Evolutionary conservation across 768 basidiomycete genomes (phyloP).

Genomic region (Coprinellus micaceus): DNA sequence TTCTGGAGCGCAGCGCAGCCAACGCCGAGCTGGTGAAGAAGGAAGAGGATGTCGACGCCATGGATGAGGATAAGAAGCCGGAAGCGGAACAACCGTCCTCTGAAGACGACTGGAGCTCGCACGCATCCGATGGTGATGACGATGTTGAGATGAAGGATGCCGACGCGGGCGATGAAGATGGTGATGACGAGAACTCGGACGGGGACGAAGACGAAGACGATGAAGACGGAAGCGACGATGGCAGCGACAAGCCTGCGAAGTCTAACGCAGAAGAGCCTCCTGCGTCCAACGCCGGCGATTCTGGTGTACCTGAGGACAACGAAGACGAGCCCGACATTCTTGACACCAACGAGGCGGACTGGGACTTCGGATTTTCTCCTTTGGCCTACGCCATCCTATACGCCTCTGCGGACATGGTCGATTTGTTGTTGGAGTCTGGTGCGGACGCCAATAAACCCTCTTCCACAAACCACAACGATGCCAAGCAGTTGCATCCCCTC

Average conservation of each 20-base stretch:
- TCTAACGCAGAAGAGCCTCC: slow-evolving; percentile 12
- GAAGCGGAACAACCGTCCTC: slow-evolving; percentile 36
- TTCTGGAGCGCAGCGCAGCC: slow-evolving; percentile 46
- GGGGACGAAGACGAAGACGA: slow-evolving; percentile 20
- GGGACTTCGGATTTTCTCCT: slow-evolving; percentile 56
- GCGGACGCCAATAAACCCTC: slow-evolving; percentile 40
- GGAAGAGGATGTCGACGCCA: slow-evolving; percentile 19
- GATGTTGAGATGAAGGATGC: slow-evolving; percentile 31
- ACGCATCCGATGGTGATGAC: slow-evolving; percentile 34
- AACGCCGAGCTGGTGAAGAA: slow-evolving; percentile 30
- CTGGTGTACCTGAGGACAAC: slow-evolving; percentile 42
- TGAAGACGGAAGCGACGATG: slow-evolving; percentile 16
- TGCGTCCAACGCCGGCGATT: slow-evolving; percentile 23
- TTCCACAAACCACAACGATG: slow-evolving; percentile 19
- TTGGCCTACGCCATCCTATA: slow-evolving; percentile 49
- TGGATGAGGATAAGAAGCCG: slow-evolving; percentile 22
- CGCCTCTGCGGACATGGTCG: slow-evolving; percentile 41
- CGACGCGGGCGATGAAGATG: slow-evolving; percentile 23
- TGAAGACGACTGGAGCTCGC: slow-evolving; percentile 51
- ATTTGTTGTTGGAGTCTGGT: slow-evolving; percentile 43
- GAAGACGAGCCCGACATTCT: slow-evolving; percentile 51
- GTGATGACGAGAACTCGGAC: slow-evolving; percentile 23
- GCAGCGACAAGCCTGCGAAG: slow-evolving; percentile 12
- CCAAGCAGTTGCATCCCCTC: slow-evolving; percentile 33
- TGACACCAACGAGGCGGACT: slow-evolving; percentile 51